These are phyloP conservation scores for Adansonia digitata DNA, from an alignment of 345 rosid species.

Conservation along the genomic window DNA sequence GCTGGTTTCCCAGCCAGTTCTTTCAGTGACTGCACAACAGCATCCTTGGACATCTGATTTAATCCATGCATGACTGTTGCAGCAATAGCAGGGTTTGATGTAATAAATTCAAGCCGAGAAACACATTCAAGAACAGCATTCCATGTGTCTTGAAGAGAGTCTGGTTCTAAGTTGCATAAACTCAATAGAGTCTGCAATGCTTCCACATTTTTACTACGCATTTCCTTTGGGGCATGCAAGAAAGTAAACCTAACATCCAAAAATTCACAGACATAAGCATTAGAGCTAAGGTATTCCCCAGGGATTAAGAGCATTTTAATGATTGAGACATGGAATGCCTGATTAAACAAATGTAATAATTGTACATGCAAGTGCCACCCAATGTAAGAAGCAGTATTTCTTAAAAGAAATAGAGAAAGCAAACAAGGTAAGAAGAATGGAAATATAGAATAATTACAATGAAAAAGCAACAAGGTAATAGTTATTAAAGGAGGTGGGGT, in stretches of 20 bases:
- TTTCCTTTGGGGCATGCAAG: conserved; percentile 96
- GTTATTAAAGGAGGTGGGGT: not conserved
- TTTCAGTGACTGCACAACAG: conserved; percentile 79
- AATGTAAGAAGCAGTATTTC: not conserved
- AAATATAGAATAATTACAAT: not conserved
- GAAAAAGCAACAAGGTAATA: not conserved
- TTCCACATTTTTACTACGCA: conserved; percentile 97
- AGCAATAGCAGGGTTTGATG: conserved; percentile 81
- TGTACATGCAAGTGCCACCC: not conserved
- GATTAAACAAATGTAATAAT: not conserved
- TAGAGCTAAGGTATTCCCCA: not conserved
- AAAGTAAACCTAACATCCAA: conserved; percentile 70
- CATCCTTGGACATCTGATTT: conserved; percentile 95
- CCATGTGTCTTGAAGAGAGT: conserved; percentile 96
- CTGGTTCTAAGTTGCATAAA: conserved; percentile 65
- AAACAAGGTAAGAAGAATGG: not conserved
- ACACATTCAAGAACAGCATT: conserved; percentile 97
- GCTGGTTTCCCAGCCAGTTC: conserved; percentile 92
- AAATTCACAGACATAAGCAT: conserved; percentile 2
- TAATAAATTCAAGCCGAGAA: conserved; percentile 86
- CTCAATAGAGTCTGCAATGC: conserved; percentile 80
- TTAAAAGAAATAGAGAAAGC: not conserved
- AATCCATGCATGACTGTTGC: conserved; percentile 96
- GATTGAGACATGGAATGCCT: not conserved
- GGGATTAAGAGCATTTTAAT: not conserved